Evolutionary conservation across 805 yeast species (phyloP), one percentile per base, ranked within the genome.

Genomic region (Saccharomycopsis babjevae): DNA sequence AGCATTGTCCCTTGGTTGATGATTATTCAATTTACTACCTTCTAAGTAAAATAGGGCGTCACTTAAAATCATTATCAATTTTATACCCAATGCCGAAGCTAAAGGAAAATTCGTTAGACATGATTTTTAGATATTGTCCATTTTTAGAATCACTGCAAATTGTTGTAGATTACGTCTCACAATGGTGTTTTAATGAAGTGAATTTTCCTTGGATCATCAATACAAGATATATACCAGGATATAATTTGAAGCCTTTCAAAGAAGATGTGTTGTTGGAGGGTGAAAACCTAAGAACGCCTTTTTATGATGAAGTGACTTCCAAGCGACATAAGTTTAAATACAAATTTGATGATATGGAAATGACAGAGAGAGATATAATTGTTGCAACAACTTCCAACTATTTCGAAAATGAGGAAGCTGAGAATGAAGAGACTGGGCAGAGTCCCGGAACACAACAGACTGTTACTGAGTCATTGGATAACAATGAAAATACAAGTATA

Each of bases 31-130:
- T 92, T 22, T 82, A 84, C 65, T 76, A 78, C 32, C 73, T 93
- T 60, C 72, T 91, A 18, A 73, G 77, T 38, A 80, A 81, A 54
- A 78, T 87, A 55, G 98, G 98, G 0, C 78, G 76, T 32, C 80
- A 83, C 62, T 73, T 93, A 59, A 80, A 76, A 40, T 77, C 81
- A 30, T 74, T 93, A 28, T 79, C 84, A 54, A 83, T 92, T 28
- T 84, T 83, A 64, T 94, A 89, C 68, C 99, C 99, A 1, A 83
- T 93, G 92, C 97, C 97, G 0, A 83, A 85, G 1, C 74, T 93
- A 38, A 76, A 79, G 38, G 83, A 80, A 10, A 81, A 82, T 64
- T 84, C 96, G 0, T 74, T 92, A 66, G 97, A 94, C 71, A 75
- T 79, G 57, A 79, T 89, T 1, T 85, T 93, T 66, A 72, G 79